Conservation (phyloP, 441 rosid genomes). For the Metrosideros polymorpha region DNA sequence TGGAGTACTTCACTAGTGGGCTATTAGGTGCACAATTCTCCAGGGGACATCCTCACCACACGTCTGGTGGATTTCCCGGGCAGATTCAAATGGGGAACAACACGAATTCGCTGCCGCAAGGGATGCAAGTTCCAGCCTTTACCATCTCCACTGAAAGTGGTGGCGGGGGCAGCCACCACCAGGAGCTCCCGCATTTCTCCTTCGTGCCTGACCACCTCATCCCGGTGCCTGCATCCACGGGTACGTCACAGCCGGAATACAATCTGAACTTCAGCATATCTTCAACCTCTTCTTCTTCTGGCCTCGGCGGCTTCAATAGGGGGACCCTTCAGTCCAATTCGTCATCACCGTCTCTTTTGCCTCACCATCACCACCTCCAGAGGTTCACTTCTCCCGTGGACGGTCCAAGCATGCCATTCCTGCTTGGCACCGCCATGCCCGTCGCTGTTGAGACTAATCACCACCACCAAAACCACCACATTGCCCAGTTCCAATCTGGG, state of each 20-base stretch:
- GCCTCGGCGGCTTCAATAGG: slow-evolving; percentile 93
- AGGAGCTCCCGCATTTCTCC: slow-evolving; percentile 68
- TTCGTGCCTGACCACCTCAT: slow-evolving; percentile 73
- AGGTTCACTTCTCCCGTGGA: slow-evolving; percentile 53
- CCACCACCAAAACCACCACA: slow-evolving; percentile 30
- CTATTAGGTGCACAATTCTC: slow-evolving; percentile 34
- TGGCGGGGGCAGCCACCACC: slow-evolving; percentile 33
- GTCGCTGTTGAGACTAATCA: slow-evolving; percentile 51
- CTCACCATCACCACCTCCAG: slow-evolving; percentile 47
- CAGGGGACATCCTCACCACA: slow-evolving; percentile 22
- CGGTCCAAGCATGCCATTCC: slow-evolving; percentile 62
- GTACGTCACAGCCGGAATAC: slow-evolving; percentile 35
- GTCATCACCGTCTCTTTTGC: slow-evolving; percentile 45
- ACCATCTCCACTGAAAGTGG: slow-evolving; percentile 12
- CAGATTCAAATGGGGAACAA: slow-evolving; percentile 47
- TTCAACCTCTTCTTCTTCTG: slow-evolving; percentile 29
- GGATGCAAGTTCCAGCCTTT: slow-evolving; percentile 37
- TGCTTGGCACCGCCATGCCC: slow-evolving; percentile 33
- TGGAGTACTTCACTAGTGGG: slow-evolving; percentile 63
- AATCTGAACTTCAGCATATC: slow-evolving; percentile 73
- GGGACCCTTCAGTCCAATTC: slow-evolving; percentile 99
- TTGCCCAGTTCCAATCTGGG: slow-evolving; percentile 33
- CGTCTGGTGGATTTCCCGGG: slow-evolving; percentile 23
- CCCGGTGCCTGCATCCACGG: slow-evolving; percentile 23
- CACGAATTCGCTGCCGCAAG: slow-evolving; percentile 13